phyloP scores from a whole-genome alignment of 176 grass and related monocot genomes.

The Aegilops tauschii region DNA sequence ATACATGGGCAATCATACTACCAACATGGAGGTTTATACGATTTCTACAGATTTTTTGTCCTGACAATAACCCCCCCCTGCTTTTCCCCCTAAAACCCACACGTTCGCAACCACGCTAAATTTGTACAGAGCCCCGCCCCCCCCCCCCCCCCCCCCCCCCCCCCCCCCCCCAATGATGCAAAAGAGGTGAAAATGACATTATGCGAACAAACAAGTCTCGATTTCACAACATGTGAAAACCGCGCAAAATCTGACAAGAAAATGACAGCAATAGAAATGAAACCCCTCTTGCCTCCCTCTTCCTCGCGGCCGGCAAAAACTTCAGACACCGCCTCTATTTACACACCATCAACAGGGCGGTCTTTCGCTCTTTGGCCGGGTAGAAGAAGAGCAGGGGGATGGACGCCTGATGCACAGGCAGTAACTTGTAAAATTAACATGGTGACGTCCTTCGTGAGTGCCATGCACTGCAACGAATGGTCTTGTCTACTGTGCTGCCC shows the following conservation, averaged over 20 bases:
- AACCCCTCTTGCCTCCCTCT: constrained; percentile 57
- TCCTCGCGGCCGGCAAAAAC: constrained; percentile 17
- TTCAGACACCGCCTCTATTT: constrained; percentile 31
- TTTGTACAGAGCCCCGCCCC: no score
- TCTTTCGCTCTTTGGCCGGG: constrained; percentile 19
- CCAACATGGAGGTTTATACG: no score
- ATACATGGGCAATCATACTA: no score
- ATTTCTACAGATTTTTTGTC: no score
- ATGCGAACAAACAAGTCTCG: background rate
- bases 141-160: no score
- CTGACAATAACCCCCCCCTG: no score
- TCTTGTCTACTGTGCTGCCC: background rate
- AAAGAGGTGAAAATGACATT: no score
- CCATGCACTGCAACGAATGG: background rate
- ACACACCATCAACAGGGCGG: constrained; percentile 18
- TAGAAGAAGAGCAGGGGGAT: constrained; percentile 51
- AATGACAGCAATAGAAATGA: constrained; percentile 5
- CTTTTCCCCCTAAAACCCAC: no score
- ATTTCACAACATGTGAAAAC: background rate
- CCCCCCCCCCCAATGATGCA: no score
- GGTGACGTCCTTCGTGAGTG: background rate
- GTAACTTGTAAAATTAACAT: background rate
- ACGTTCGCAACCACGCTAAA: no score
- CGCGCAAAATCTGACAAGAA: background rate
- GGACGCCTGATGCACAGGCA: background rate